These are phyloP conservation scores for Crucibulum laeve DNA, from an alignment of 768 basidiomycete genomes.

Conservation along the genomic window DNA sequence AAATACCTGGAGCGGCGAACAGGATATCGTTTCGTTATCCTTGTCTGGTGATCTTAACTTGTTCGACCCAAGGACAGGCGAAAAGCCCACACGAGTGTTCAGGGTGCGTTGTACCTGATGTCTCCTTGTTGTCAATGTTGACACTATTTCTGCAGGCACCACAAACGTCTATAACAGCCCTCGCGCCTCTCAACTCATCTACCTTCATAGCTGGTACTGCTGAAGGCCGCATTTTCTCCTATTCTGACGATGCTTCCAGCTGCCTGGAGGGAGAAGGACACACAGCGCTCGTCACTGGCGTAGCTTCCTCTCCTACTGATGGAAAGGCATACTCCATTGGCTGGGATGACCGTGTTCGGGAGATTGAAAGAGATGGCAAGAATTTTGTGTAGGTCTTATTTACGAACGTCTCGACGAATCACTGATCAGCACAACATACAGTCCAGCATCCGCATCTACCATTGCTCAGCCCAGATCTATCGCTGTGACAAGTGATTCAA, in stretches of 20 bases:
- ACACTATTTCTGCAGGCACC: constrained; percentile 49
- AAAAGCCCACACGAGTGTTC: constrained; percentile 57
- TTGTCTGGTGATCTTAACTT: constrained; percentile 78
- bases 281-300: constrained; percentile 60
- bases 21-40: constrained; percentile 77
- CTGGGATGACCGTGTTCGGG: constrained; percentile 76
- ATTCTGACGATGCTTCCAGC: constrained; percentile 45
- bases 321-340: constrained; percentile 64
- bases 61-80: constrained; percentile 68
- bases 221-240: constrained; percentile 72
- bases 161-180: constrained; percentile 75
- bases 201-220: constrained; percentile 82
- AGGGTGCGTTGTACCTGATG: constrained; percentile 35
- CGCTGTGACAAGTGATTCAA: constrained; percentile 53
- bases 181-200: constrained; percentile 33
- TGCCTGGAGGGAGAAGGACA: constrained; percentile 63
- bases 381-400: constrained; percentile 37
- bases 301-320: constrained; percentile 43
- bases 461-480: constrained; percentile 65
- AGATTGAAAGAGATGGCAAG: constrained; percentile 44
- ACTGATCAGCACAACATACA: constrained; percentile 16
- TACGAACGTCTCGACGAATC: not conserved
- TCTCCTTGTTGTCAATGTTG: not conserved
- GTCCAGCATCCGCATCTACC: constrained; percentile 48
- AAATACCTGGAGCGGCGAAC: constrained; percentile 73